phyloP scores from a whole-genome alignment of 306 rosid species.

The Fragaria ananassa region DNA sequence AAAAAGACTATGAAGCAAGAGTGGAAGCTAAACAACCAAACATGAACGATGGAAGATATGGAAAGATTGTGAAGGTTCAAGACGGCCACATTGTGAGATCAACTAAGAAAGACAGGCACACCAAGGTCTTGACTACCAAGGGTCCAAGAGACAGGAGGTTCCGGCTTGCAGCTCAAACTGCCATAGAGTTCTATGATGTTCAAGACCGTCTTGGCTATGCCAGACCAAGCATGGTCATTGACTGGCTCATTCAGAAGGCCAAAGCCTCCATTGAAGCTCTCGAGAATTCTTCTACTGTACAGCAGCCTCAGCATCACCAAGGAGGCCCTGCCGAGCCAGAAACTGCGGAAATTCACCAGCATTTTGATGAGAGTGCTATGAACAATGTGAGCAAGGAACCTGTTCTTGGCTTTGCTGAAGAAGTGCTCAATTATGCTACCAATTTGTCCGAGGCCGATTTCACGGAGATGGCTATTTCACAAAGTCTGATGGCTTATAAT shows the following conservation, averaged over 20 bases:
- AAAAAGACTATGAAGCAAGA: background rate
- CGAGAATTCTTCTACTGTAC: background rate
- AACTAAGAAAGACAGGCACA: conserved; percentile 13
- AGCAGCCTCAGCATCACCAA: conserved; percentile 15
- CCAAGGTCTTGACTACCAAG: conserved; percentile 24
- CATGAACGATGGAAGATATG: conserved; percentile 3
- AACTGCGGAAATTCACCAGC: background rate
- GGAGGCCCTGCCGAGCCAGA: background rate
- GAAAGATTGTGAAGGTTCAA: conserved; percentile 9
- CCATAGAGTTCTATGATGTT: conserved; percentile 29
- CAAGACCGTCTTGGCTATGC: conserved; percentile 34
- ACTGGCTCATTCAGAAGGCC: conserved; percentile 32
- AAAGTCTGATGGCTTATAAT: conserved; percentile 21
- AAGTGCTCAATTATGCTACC: background rate
- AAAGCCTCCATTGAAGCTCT: conserved; percentile 22
- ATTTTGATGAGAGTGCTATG: background rate
- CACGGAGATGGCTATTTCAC: conserved; percentile 17
- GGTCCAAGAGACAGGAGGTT: conserved; percentile 32
- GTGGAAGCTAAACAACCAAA: background rate
- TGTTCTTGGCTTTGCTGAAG: conserved; percentile 12
- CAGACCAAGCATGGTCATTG: conserved; percentile 27
- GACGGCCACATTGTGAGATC: conserved; percentile 21
- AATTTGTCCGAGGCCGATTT: conserved; percentile 9
- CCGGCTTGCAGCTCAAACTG: conserved; percentile 25
- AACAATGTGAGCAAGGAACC: conserved; percentile 15